Conservation (phyloP, 495 filamentous ascomycete species). For the Aspergillus baeticus region DNA sequence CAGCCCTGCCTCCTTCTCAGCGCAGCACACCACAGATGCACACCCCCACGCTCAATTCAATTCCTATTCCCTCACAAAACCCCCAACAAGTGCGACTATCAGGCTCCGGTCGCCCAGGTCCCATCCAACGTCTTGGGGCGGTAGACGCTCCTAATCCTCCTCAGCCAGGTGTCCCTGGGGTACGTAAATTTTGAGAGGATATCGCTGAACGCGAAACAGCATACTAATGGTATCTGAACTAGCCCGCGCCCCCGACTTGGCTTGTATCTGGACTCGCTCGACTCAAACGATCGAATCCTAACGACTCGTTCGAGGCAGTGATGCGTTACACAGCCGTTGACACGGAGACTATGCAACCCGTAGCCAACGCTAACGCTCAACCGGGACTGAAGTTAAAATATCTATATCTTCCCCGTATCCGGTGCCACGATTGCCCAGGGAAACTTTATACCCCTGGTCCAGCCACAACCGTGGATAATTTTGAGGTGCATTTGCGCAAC, state of each 20-base stretch:
- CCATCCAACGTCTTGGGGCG: slow-evolving; percentile 58
- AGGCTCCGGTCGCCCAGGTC: slow-evolving; percentile 27
- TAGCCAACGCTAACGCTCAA: slow-evolving; percentile 47
- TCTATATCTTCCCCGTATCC: slow-evolving; percentile 79
- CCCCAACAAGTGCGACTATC: slow-evolving; percentile 35
- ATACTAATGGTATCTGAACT: slow-evolving; percentile 20
- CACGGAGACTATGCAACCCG: slow-evolving; percentile 56
- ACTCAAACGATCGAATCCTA: slow-evolving; percentile 64
- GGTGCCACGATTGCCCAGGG: slow-evolving; percentile 87
- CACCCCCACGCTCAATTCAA: slow-evolving; percentile 60
- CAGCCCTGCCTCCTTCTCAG: slow-evolving; percentile 44
- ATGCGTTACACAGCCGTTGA: slow-evolving; percentile 86
- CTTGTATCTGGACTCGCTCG: slow-evolving; percentile 62
- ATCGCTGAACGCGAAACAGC: background rate
- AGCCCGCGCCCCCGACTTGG: slow-evolving; percentile 83
- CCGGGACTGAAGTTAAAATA: slow-evolving; percentile 57
- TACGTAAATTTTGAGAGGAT: slow-evolving; percentile 42
- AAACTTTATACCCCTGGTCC: slow-evolving; percentile 91
- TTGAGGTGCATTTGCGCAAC: slow-evolving; percentile 87
- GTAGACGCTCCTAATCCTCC: slow-evolving; percentile 61
- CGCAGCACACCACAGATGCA: slow-evolving; percentile 49
- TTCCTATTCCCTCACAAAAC: slow-evolving; percentile 38
- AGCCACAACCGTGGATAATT: slow-evolving; percentile 79
- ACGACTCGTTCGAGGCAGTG: slow-evolving; percentile 76
- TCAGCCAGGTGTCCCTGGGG: slow-evolving; percentile 53